Evolutionary conservation across 176 grass and related monocot species (phyloP).

Genomic region (Cenchrus fungigraminus): DNA sequence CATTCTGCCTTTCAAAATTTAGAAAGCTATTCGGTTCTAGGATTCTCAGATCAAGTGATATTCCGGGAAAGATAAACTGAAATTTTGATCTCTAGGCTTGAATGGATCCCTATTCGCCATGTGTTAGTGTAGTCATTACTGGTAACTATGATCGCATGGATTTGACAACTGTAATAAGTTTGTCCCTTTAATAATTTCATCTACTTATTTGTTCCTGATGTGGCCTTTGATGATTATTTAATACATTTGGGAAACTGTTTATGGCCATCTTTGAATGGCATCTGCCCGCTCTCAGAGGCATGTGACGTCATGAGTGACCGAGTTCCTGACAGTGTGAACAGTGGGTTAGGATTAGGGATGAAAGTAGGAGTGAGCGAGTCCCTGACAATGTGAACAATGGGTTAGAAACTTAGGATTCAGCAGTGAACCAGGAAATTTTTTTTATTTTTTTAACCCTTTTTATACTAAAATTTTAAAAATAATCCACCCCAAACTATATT

Average conservation of each 20-base stretch:
- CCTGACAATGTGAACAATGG: no score
- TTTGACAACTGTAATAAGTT: background rate
- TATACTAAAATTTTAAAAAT: no score
- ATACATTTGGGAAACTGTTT: background rate
- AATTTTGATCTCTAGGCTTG: conserved; percentile 14
- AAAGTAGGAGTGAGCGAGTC: no score
- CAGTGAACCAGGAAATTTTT: no score
- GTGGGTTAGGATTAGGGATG: no score
- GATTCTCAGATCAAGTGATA: background rate
- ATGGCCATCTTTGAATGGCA: background rate
- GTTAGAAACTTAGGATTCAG: no score
- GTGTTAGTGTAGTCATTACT: background rate
- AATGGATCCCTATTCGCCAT: background rate
- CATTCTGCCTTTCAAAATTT: background rate
- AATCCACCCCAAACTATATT: no score
- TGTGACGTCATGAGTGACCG: no score
- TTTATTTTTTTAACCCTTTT: no score
- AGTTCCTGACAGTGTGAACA: no score
- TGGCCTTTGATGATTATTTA: background rate
- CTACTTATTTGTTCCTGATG: background rate
- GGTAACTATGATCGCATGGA: background rate
- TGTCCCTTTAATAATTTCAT: background rate
- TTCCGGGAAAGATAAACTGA: background rate
- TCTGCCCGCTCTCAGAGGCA: background rate
- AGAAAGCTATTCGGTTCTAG: background rate